These are phyloP conservation scores for Passalora sequoiae DNA, from an alignment of 2,329 filamentous ascomycete species.

Conservation along the genomic window DNA sequence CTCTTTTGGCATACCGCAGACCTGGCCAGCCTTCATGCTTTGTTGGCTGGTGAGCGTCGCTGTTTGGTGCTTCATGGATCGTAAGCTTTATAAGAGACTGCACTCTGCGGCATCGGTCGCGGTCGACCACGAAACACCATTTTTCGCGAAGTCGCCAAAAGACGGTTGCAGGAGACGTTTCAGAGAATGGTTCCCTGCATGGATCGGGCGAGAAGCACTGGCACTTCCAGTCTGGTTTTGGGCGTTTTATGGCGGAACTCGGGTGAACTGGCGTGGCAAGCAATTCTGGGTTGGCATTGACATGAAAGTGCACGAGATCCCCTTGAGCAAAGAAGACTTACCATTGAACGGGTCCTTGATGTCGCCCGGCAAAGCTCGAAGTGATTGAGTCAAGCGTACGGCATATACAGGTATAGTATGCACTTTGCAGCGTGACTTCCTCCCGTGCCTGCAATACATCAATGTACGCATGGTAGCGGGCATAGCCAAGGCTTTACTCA, in stretches of 20 bases:
- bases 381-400: too few relatives aligned
- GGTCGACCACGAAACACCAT: slow-evolving; percentile 65
- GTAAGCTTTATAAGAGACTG: slow-evolving; percentile 65
- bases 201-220: slow-evolving; percentile 76
- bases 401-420: too few relatives aligned
- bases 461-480: too few relatives aligned
- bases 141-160: slow-evolving; percentile 58
- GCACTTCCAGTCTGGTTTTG: slow-evolving; percentile 86
- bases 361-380: slow-evolving; percentile 7
- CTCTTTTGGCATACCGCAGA: slow-evolving; percentile 52
- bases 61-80: slow-evolving; percentile 71
- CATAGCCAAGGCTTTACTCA: too few relatives aligned
- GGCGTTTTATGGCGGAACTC: slow-evolving; percentile 83
- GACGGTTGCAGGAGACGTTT: slow-evolving; percentile 52
- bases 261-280: slow-evolving; percentile 80
- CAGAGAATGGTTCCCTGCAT: slow-evolving; percentile 68
- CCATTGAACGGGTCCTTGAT: not conserved
- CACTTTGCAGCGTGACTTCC: too few relatives aligned
- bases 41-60: slow-evolving; percentile 63
- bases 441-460: too few relatives aligned
- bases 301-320: slow-evolving; percentile 64
- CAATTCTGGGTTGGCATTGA: slow-evolving; percentile 77
- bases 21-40: slow-evolving; percentile 61
- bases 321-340: not conserved
- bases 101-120: slow-evolving; percentile 69